Evolutionary conservation across 495 filamentous ascomycete species (phyloP).

Genomic region (Arthonia radiata): DNA sequence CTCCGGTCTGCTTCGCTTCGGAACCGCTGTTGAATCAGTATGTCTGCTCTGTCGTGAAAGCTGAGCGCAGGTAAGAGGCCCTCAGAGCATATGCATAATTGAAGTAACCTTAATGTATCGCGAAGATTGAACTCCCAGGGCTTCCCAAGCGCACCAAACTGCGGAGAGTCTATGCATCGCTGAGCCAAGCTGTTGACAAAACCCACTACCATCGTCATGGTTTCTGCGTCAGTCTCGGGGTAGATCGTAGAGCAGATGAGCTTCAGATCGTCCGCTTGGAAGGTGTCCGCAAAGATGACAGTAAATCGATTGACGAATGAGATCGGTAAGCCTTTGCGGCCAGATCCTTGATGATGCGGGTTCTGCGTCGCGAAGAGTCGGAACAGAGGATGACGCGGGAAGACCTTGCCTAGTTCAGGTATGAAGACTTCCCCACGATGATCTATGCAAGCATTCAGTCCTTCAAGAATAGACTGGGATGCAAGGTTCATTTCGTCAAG

Average conservation of each 20-base stretch:
- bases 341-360: constrained; percentile 88
- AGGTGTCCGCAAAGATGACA: constrained; percentile 83
- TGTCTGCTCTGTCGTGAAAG: constrained; percentile 45
- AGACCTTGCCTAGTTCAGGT: constrained; percentile 78
- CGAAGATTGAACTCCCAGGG: constrained; percentile 97
- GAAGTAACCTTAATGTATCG: constrained; percentile 75
- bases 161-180: constrained; percentile 35
- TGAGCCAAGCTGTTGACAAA: constrained; percentile 61
- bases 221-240: constrained; percentile 27
- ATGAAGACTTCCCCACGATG: constrained; percentile 93
- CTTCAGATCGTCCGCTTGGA: constrained; percentile 54
- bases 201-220: constrained; percentile 37
- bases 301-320: constrained; percentile 98
- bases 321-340: constrained; percentile 78
- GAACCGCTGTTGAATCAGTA: constrained; percentile 79
- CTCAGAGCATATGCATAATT: constrained; percentile 34
- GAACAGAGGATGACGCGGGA: constrained; percentile 71
- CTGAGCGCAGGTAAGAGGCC: constrained; percentile 24
- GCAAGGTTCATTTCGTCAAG: constrained; percentile 98
- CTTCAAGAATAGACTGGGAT: constrained; percentile 90
- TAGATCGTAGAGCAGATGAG: constrained; percentile 60
- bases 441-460: constrained; percentile 89
- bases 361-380: constrained; percentile 92
- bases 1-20: constrained; percentile 39
- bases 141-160: constrained; percentile 54